Base-by-base conservation (phyloP, 352 stramenopile genomes). In the Globisporangium parvum region DNA sequence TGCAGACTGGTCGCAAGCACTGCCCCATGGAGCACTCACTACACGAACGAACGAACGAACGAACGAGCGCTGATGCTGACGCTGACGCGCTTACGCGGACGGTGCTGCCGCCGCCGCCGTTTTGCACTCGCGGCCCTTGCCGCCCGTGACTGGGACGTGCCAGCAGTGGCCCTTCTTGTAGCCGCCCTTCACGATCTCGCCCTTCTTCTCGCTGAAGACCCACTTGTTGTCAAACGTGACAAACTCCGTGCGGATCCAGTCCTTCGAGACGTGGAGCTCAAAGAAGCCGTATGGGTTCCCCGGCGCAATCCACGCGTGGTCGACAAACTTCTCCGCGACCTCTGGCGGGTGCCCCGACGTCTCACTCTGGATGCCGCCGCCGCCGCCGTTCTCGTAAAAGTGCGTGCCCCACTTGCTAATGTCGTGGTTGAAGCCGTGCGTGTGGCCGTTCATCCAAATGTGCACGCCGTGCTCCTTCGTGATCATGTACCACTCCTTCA, bases 401-500 rank as follows among this genome's bases (percentile, higher is more conserved):
- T 95, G 82, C 14, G 82, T 91, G 40, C 85, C 85, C 85, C 85
- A 93, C 40, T 77, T 85, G 47, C 75, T 82, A 23, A 90, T 77
- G 59, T 95, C 85, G 65, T 95, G 85, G 71, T 91, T 91, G 63
- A 95, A 95, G 39, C 84, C 81, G 69, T 93, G 84, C 41, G 84
- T 92, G 70, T 93, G 84, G 41, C 84, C 84, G 54, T 93, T 93
- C 42, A 92, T 64, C 81, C 81, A 93, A 18, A 88, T 35, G 54
- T 93, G 84, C 3, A 87, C 84, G 21, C 75, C 73, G 53, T 77
- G 68, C 14, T 90, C 77, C 63, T 94, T 94, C 12, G 77, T 82
- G 55, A 94, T 69, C 63, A 79, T 68, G 66, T 90, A 95, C 85
- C 85, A 95, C 53, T 83, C 73, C 66, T 93, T 89, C 82, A 95